Conservation (phyloP, 2,329 filamentous ascomycete genomes). For the Coniella vitis region DNA sequence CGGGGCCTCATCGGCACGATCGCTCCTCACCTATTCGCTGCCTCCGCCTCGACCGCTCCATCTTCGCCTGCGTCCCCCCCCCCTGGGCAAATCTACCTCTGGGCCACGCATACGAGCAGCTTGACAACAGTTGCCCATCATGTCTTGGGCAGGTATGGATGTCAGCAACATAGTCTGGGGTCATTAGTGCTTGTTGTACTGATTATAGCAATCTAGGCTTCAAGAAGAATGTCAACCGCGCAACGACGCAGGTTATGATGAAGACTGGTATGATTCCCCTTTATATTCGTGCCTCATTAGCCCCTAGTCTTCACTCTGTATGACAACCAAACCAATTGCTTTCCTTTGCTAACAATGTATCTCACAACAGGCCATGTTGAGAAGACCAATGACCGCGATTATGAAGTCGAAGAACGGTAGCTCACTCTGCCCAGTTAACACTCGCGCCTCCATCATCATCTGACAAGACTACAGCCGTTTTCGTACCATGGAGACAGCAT, state of each 20-base stretch:
- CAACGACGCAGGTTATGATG: conserved; percentile 99
- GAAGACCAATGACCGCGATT: conserved; percentile 96
- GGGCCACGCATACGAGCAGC: background rate
- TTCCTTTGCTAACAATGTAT: background rate
- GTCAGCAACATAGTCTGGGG: background rate
- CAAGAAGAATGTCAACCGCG: conserved; percentile 97
- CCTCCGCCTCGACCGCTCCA: too few species aligned
- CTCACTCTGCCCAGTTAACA: background rate
- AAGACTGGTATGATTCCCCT: conserved; percentile 88
- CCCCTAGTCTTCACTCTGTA: too few species aligned
- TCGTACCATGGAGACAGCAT: conserved; percentile 93
- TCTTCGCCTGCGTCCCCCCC: background rate
- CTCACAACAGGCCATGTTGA: conserved; percentile 72
- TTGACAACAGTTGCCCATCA: conserved; percentile 24
- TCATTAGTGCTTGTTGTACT: background rate
- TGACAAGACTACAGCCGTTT: conserved; percentile 60
- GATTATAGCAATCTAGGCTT: conserved; percentile 47
- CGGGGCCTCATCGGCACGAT: background rate
- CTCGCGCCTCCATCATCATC: background rate
- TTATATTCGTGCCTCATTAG: too few species aligned
- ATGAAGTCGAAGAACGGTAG: conserved; percentile 91
- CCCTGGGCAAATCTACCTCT: background rate
- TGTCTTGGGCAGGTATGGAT: conserved; percentile 41
- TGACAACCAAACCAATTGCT: background rate
- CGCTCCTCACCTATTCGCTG: too few species aligned